Percentiles rank a stretch among this genome's conserved stretches.
These are phyloP conservation scores for Schizophyllum commune DNA, from an alignment of 1,284 basidiomycete genomes.

Conservation along the genomic window DNA sequence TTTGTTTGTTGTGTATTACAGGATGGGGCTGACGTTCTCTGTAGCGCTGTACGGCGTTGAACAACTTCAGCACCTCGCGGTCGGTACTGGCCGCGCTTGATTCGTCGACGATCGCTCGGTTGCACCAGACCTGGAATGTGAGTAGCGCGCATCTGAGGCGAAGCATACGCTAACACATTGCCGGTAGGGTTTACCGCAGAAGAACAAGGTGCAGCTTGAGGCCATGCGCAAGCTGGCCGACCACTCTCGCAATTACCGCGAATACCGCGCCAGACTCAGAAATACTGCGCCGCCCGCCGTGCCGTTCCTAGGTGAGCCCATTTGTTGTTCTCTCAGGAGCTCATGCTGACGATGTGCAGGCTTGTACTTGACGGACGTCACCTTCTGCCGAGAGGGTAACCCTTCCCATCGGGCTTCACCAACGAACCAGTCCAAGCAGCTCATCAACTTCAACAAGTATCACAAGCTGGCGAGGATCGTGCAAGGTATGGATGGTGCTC, in stretches of 20 bases:
- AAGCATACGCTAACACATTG: conserved; percentile 2
- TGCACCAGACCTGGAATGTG: conserved; percentile 89
- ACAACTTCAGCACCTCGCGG: conserved; percentile 91
- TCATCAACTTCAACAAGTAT: conserved; percentile 96
- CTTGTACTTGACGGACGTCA: conserved; percentile 85
- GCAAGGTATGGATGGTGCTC: too few species aligned
- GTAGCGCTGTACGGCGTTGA: conserved; percentile 76
- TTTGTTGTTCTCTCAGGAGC: not conserved
- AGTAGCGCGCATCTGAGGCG: conserved; percentile 21
- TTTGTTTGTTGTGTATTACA: conserved; percentile 2
- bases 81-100: conserved; percentile 93
- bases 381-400: conserved; percentile 95
- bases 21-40: conserved; percentile 8
- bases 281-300: conserved; percentile 83
- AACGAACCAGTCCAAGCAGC: conserved; percentile 63
- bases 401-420: conserved; percentile 81
- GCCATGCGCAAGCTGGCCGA: conserved; percentile 80
- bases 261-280: conserved; percentile 80
- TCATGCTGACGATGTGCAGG: conserved; percentile 36
- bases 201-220: conserved; percentile 79
- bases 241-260: conserved; percentile 85
- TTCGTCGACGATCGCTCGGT: conserved; percentile 85
- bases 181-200: conserved; percentile 78
- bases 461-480: conserved; percentile 86
- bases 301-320: conserved; percentile 77